A percentile compares a stretch with the other conserved stretches of the same genome.
phyloP scores from a whole-genome alignment of 805 yeast genomes.

The Torulaspora delbrueckii region DNA sequence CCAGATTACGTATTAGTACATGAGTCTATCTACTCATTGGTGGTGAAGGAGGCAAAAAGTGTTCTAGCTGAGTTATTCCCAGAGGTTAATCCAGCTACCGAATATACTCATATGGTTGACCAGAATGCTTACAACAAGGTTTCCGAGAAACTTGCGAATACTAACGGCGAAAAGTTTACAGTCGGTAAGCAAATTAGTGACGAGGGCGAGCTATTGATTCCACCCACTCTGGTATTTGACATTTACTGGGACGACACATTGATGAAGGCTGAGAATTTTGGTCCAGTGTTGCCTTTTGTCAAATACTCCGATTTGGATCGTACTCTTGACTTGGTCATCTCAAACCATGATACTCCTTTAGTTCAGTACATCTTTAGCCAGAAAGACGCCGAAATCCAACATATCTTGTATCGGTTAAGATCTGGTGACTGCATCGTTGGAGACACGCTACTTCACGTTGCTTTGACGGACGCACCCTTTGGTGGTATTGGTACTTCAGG shows the following conservation, averaged over 20 bases:
- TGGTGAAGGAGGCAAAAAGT: conserved; percentile 41
- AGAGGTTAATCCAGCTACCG: conserved; percentile 32
- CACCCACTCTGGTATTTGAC: conserved; percentile 69
- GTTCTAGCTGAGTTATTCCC: conserved; percentile 45
- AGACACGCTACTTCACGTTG: conserved; percentile 70
- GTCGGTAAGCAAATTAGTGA: conserved; percentile 46
- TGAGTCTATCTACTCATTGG: conserved; percentile 47
- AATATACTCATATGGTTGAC: conserved; percentile 61
- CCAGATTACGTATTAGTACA: conserved; percentile 80
- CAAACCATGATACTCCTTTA: conserved; percentile 67
- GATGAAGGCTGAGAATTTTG: conserved; percentile 77
- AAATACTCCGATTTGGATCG: conserved; percentile 44
- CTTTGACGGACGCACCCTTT: conserved; percentile 66
- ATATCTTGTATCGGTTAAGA: conserved; percentile 50
- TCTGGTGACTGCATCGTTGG: conserved; percentile 71
- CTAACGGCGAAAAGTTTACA: conserved; percentile 44
- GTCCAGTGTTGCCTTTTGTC: conserved; percentile 77
- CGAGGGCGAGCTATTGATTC: conserved; percentile 44
- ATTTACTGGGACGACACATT: conserved; percentile 61
- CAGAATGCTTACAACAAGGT: conserved; percentile 49
- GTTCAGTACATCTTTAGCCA: conserved; percentile 68
- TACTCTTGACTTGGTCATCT: conserved; percentile 42
- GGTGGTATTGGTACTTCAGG: conserved; percentile 92
- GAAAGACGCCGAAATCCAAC: conserved; percentile 43
- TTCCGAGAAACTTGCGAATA: conserved; percentile 37